These are phyloP conservation scores for Exobasidium rhododendri DNA, from an alignment of 1,284 basidiomycete species.

Conservation along the genomic window DNA sequence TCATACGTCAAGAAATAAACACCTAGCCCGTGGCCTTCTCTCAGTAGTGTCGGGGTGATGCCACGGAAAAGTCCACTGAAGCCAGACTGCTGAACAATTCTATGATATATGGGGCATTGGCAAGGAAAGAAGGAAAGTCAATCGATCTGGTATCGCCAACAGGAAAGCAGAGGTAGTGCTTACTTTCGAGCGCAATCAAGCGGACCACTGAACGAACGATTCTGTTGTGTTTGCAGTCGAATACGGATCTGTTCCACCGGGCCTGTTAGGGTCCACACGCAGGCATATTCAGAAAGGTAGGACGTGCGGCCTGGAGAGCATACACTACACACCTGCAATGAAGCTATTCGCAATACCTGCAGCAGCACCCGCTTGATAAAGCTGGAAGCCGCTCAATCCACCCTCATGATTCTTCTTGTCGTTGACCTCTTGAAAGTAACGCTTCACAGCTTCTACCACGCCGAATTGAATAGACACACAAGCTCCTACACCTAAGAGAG, in stretches of 20 bases:
- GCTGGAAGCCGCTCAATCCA: conserved; percentile 64
- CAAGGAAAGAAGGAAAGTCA: conserved; percentile 5
- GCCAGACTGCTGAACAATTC: conserved; percentile 57
- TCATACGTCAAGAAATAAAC: conserved; percentile 89
- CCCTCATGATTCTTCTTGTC: not conserved
- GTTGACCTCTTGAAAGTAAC: conserved; percentile 64
- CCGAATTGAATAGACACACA: conserved; percentile 98
- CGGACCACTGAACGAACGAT: conserved; percentile 55
- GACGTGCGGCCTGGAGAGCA: too few relatives aligned
- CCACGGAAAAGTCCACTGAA: conserved; percentile 84
- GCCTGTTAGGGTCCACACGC: too few relatives aligned
- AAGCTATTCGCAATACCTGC: conserved; percentile 88
- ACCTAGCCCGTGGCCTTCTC: conserved; percentile 64
- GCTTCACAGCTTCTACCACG: conserved; percentile 82
- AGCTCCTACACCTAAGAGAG: conserved; percentile 85
- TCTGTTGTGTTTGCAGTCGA: conserved; percentile 60
- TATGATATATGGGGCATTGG: not conserved
- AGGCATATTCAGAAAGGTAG: too few relatives aligned
- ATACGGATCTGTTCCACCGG: conserved; percentile 98
- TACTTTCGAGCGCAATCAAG: conserved; percentile 29
- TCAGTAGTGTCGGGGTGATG: conserved; percentile 80
- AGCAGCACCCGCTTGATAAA: conserved; percentile 72
- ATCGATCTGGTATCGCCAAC: not conserved
- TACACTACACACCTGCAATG: conserved; percentile 63
- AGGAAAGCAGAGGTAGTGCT: conserved; percentile 1